phyloP scores from a whole-genome alignment of 768 basidiomycete genomes.

The Naganishia antarctica region DNA sequence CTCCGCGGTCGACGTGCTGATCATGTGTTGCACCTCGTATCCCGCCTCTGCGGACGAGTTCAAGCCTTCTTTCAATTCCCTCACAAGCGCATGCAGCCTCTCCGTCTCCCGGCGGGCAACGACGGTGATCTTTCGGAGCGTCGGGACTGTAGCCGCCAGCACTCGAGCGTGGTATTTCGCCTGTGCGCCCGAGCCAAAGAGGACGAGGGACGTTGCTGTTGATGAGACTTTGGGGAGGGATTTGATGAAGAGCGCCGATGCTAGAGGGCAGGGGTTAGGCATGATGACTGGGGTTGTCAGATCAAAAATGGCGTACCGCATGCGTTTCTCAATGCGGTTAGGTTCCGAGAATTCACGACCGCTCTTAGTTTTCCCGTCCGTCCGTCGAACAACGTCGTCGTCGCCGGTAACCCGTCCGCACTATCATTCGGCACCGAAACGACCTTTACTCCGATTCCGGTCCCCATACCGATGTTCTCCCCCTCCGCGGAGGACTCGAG shows the following conservation, averaged over 20 bases:
- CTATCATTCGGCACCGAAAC: constrained; percentile 63
- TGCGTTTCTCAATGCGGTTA: constrained; percentile 78
- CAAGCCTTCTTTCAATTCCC: not conserved
- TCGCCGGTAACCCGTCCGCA: constrained; percentile 65
- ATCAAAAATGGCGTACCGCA: constrained; percentile 56
- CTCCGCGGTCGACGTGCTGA: not conserved
- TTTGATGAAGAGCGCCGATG: constrained; percentile 39
- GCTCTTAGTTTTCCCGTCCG: constrained; percentile 64
- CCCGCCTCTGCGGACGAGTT: not conserved
- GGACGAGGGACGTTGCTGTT: constrained; percentile 26
- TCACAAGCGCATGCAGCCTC: constrained; percentile 36
- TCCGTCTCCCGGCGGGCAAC: constrained; percentile 51
- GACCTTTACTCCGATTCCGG: constrained; percentile 63
- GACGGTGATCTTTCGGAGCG: constrained; percentile 35
- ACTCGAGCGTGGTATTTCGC: constrained; percentile 40
- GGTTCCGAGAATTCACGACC: constrained; percentile 66
- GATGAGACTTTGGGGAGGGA: constrained; percentile 18
- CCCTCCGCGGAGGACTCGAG: constrained; percentile 3
- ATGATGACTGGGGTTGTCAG: not conserved
- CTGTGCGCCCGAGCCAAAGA: constrained; percentile 46
- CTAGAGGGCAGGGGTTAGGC: constrained; percentile 22
- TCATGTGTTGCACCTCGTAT: not conserved
- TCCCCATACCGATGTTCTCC: constrained; percentile 51
- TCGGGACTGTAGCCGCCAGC: constrained; percentile 34
- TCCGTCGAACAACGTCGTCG: constrained; percentile 72